These are phyloP conservation scores for Penicillium sp. DNA, from an alignment of 2,329 filamentous ascomycete species.

Conservation along the genomic window DNA sequence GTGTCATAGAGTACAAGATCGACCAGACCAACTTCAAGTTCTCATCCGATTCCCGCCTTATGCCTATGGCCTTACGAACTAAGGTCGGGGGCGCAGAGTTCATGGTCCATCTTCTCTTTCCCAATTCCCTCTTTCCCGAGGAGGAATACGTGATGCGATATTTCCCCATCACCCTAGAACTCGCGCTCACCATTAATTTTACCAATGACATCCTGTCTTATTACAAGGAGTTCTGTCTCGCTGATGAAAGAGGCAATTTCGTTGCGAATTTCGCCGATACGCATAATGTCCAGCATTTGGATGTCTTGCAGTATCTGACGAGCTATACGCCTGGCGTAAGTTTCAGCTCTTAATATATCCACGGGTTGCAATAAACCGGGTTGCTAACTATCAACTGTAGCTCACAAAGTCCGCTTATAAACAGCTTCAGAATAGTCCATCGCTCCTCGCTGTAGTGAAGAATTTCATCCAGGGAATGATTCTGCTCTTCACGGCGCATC, in stretches of 20 bases:
- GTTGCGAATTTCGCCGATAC: conserved; percentile 11
- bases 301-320: conserved; percentile 10
- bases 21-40: conserved; percentile 1
- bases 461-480: conserved; percentile 9
- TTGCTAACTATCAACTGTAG: background rate
- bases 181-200: conserved; percentile 11
- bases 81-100: conserved; percentile 12
- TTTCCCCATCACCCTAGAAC: conserved; percentile 9
- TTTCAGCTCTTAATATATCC: background rate
- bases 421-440: background rate
- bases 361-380: no score
- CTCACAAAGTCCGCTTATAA: conserved; percentile 6
- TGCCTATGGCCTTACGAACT: conserved; percentile 13
- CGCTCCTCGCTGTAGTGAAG: conserved; percentile 1
- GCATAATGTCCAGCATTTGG: conserved; percentile 7
- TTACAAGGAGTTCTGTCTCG: conserved; percentile 12
- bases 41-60: conserved; percentile 2
- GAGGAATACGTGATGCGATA: conserved; percentile 7
- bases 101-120: conserved; percentile 8
- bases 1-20: conserved; percentile 8
- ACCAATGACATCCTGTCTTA: conserved; percentile 15
- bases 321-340: conserved; percentile 3
- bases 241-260: conserved; percentile 9
- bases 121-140: conserved; percentile 8
- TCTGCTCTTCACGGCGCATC: conserved; percentile 11